Base-by-base conservation (phyloP, 2,329 filamentous ascomycete genomes). In the Biscogniauxia mediterranea region DNA sequence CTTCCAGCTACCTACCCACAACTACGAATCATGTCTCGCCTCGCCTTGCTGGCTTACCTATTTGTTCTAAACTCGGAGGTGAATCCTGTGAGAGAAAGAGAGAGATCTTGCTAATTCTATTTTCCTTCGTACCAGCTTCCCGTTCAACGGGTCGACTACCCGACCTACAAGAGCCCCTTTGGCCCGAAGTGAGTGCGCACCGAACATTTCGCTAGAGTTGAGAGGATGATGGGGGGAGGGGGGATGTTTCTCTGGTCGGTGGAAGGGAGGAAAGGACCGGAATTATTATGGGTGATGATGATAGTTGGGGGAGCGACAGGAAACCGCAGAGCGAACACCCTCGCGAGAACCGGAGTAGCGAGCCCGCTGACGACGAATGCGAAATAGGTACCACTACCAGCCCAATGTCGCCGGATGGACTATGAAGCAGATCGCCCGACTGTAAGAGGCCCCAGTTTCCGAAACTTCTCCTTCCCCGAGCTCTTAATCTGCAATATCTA, bases 181-280 rank as follows among this genome's bases (percentile, higher is more conserved):
- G 86, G 85, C 74, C 87, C 87, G 57, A 89, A 87, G 87, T 89
- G 85, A 78, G 81, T 78, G 75, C 74, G 63, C 42, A 59, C 19
- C 38, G 38, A 32, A 53, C 13, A 46, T 23, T 20, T 28, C 26
- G 49, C 13, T 42, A 55, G 3, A 19, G 19, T 50, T 6, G 19
- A 55, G 46, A 50, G 55, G 26, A 52, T 52, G 54, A 26, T n/a
- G n/a, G 49, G 32, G 49, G 5, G 59, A 50, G 53, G 59, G 54
- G 51, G 49, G 21, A n/a, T 17, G n/a, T 28, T 20, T 2, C 53
- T 57, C 17, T 59, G 20, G 38, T 59, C 42, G n/a, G 21, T 15
- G 15, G 38, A 13, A 51, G 17, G 21, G 46, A 54, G 11, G 7
- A 9, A n/a, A 52, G 19, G 17, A 51, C 17, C 3, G 50, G 50